Evolutionary conservation across 371 early-diverging fungal genomes (phyloP).

Genomic region (Lichtheimia ornata): DNA sequence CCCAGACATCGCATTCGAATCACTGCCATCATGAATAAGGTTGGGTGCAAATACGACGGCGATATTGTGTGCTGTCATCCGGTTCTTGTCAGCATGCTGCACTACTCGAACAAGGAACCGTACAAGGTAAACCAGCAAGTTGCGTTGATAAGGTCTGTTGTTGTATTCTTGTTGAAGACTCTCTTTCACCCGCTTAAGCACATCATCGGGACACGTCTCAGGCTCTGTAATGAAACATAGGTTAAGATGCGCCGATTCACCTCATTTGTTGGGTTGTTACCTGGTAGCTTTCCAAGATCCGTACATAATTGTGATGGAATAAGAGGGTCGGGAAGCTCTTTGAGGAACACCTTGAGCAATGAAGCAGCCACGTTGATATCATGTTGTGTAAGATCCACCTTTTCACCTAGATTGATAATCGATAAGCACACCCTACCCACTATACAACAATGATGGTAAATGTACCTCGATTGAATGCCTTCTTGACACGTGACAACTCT

Average conservation of each 20-base stretch:
- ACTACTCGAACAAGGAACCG: constrained; percentile 67
- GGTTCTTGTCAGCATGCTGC: constrained; percentile 57
- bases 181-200: constrained; percentile 18
- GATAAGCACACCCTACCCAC: background rate
- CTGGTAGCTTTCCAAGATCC: constrained; percentile 35
- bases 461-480: constrained; percentile 67
- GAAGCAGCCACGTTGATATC: constrained; percentile 84
- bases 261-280: constrained; percentile 15
- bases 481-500: constrained; percentile 59
- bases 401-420: constrained; percentile 29
- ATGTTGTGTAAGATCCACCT: constrained; percentile 60
- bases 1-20: background rate
- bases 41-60: constrained; percentile 90
- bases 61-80: constrained; percentile 84
- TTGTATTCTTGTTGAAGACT: constrained; percentile 22
- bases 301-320: constrained; percentile 55
- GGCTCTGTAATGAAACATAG: constrained; percentile 4
- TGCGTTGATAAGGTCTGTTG: constrained; percentile 21
- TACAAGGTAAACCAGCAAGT: constrained; percentile 64
- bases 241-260: background rate
- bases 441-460: background rate
- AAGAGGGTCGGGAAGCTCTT: constrained; percentile 81
- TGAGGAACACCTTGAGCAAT: constrained; percentile 82
- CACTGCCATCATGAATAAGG: constrained; percentile 63
- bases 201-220: constrained; percentile 18